Evolutionary conservation across 257 asterid species (phyloP).

Genomic region (Capsicum rhomboideum): DNA sequence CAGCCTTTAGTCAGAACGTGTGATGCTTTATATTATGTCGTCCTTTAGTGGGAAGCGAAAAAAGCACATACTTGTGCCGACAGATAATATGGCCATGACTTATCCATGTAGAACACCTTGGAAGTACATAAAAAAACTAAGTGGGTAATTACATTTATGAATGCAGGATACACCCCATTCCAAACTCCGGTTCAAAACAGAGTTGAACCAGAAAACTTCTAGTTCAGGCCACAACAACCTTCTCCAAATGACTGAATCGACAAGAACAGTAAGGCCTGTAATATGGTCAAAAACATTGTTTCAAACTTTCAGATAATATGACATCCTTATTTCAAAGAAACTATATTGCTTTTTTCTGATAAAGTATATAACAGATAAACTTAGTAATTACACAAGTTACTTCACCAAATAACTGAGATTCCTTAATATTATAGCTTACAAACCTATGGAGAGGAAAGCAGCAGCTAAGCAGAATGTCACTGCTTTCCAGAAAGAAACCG

Average conservation of each 20-base stretch:
- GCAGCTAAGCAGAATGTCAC: constrained; percentile 44
- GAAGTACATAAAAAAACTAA: constrained; percentile 3
- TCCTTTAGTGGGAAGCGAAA: not conserved
- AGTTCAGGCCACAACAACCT: constrained; percentile 82
- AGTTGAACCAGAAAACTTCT: constrained; percentile 97
- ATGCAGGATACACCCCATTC: constrained; percentile 99
- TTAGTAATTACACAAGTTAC: not conserved
- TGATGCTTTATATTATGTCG: not conserved
- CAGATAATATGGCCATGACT: not conserved
- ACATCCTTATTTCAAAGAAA: not conserved
- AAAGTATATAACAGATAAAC: not conserved
- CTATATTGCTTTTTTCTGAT: not conserved
- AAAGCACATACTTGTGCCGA: not conserved
- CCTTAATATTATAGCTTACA: constrained; percentile 9
- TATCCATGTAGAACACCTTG: not conserved
- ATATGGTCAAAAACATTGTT: not conserved
- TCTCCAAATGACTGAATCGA: constrained; percentile 86
- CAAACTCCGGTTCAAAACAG: constrained; percentile 88
- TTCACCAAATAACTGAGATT: not conserved
- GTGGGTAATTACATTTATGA: not conserved
- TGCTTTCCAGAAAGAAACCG: constrained; percentile 77
- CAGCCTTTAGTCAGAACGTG: not conserved
- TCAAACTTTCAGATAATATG: not conserved
- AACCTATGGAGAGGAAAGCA: constrained; percentile 66
- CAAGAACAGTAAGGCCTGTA: constrained; percentile 67